A percentile compares a stretch with the other conserved stretches of the same genome.
phyloP scores from a whole-genome alignment of 202 grass and related monocot genomes.

The Setaria italica region DNA sequence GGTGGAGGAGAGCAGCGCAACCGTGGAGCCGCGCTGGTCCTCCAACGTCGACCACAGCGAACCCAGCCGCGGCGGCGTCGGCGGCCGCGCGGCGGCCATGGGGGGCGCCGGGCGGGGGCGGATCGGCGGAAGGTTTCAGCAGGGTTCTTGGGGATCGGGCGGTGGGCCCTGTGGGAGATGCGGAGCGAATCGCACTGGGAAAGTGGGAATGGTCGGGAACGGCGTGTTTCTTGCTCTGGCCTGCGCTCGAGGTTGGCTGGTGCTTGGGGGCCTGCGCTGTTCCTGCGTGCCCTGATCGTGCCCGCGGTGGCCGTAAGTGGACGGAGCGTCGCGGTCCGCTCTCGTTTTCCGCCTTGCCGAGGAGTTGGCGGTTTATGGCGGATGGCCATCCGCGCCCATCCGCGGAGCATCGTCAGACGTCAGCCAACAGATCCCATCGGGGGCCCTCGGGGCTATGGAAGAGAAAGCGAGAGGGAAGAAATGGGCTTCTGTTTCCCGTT shows the following conservation, averaged over 20 bases:
- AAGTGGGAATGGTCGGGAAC: not conserved
- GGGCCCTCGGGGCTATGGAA: no score
- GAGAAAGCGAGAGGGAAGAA: no score
- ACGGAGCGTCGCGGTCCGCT: no score
- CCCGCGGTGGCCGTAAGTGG: no score
- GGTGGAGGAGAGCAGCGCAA: conserved; percentile 43
- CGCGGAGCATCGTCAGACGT: no score
- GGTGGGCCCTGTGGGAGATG: not conserved
- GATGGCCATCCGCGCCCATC: no score
- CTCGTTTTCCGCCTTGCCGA: no score
- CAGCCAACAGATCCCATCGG: no score
- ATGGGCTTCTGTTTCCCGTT: no score
- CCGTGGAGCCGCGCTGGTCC: conserved; percentile 62
- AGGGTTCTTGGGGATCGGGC: not conserved
- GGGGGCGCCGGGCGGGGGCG: not conserved
- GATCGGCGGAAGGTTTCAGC: not conserved
- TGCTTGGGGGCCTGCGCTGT: not conserved
- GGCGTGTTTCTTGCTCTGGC: not conserved
- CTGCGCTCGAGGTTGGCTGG: not conserved
- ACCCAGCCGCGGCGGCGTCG: conserved; percentile 34
- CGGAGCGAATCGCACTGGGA: not conserved
- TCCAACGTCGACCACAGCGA: conserved; percentile 70
- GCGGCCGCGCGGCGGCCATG: conserved; percentile 5
- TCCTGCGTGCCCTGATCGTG: not conserved
- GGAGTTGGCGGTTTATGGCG: no score